Percentiles rank a stretch among this genome's conserved stretches.
phyloP scores from a whole-genome alignment of 2,329 filamentous ascomycete species.

The Penicillium sp. region DNA sequence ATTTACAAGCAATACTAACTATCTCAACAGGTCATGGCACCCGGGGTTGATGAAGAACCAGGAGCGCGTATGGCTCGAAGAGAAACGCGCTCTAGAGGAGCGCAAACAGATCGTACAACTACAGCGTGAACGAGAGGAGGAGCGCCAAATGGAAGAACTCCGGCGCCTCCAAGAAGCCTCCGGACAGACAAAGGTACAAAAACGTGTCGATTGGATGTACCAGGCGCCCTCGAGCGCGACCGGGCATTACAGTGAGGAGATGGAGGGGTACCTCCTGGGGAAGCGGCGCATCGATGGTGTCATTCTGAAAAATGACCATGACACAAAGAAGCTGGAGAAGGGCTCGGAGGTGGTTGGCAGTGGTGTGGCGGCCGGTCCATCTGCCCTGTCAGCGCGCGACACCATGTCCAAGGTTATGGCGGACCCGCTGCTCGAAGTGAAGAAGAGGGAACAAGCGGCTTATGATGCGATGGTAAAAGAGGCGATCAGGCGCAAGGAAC shows the following conservation, averaged over 20 bases:
- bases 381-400: conserved; percentile 72
- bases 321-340: conserved; percentile 78
- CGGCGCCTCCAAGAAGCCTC: conserved; percentile 84
- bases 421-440: conserved; percentile 89
- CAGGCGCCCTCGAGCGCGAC: conserved; percentile 72
- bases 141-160: conserved; percentile 86
- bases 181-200: conserved; percentile 72
- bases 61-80: conserved; percentile 82
- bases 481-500: conserved; percentile 34
- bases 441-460: conserved; percentile 80
- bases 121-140: conserved; percentile 88
- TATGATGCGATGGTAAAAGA: conserved; percentile 58
- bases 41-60: conserved; percentile 88
- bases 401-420: conserved; percentile 81
- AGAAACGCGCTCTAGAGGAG: conserved; percentile 88
- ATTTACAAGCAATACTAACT: conserved; percentile 11
- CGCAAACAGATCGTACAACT: conserved; percentile 90
- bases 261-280: conserved; percentile 87
- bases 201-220: conserved; percentile 98
- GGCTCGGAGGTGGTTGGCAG: conserved; percentile 41
- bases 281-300: conserved; percentile 82
- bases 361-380: conserved; percentile 31
- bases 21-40: conserved; percentile 69
- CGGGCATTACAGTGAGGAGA: conserved; percentile 75
- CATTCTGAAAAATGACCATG: conserved; percentile 69